Percentiles rank a stretch among this genome's conserved stretches.
Evolutionary conservation across 148 eudicot genomes (phyloP).

Genomic region (Pharnaceum exiguum): DNA sequence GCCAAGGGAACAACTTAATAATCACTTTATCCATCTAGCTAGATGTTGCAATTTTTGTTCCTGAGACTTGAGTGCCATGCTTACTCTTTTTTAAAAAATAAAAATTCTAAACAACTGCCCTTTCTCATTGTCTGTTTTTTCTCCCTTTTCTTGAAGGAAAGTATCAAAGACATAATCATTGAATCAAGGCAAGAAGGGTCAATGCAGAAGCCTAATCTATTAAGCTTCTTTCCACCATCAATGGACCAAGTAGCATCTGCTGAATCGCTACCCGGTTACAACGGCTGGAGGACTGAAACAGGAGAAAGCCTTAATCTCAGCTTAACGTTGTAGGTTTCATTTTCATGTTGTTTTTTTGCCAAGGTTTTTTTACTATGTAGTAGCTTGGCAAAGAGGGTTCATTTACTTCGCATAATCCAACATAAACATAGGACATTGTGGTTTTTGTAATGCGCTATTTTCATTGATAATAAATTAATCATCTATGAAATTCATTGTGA

Average conservation of each 20-base stretch:
- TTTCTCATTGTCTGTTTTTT: not conserved
- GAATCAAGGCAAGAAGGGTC: constrained; percentile 13
- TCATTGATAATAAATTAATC: too few relatives aligned
- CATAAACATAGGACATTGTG: not conserved
- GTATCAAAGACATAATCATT: constrained; percentile 4
- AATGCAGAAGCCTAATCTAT: constrained; percentile 19
- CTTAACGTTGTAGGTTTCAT: constrained; percentile 16
- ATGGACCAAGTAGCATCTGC: constrained; percentile 13
- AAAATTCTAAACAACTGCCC: too few relatives aligned
- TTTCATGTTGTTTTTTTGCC: not conserved
- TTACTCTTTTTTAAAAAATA: too few relatives aligned
- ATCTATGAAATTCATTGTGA: too few relatives aligned
- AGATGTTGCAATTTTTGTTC: too few relatives aligned
- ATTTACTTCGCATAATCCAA: too few relatives aligned
- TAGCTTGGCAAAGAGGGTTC: too few relatives aligned
- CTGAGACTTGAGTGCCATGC: too few relatives aligned
- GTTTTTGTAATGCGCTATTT: too few relatives aligned
- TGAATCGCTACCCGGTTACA: not conserved
- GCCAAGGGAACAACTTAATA: too few relatives aligned
- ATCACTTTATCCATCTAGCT: too few relatives aligned
- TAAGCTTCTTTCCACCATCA: constrained; percentile 30
- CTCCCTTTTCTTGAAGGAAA: constrained; percentile 17
- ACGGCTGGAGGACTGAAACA: constrained; percentile 12
- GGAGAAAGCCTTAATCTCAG: constrained; percentile 28
- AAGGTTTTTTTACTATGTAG: not conserved